Evolutionary conservation across 768 basidiomycete genomes (phyloP).

Genomic region (Rhodotorula sphaerocarpa): DNA sequence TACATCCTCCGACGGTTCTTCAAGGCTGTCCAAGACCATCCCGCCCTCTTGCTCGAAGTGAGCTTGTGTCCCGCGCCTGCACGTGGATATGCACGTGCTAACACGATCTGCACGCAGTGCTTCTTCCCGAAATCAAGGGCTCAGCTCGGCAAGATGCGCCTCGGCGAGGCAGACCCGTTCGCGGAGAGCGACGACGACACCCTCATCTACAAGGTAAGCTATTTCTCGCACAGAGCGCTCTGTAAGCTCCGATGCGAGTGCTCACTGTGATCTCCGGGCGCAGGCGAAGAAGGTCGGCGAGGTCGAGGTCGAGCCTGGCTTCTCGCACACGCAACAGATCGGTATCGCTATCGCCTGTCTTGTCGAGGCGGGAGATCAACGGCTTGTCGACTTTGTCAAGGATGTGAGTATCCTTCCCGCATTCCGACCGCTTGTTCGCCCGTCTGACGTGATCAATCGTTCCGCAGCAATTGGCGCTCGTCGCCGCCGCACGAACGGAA

Average conservation of each 20-base stretch:
- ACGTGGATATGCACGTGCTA: no score
- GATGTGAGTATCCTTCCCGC: constrained; percentile 52
- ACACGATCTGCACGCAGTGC: no score
- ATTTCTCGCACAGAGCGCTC: no score
- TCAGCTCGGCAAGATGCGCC: constrained; percentile 63
- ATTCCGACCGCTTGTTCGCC: background rate
- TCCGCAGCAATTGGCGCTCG: constrained; percentile 38
- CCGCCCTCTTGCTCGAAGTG: constrained; percentile 84
- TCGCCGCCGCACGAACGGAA: constrained; percentile 43
- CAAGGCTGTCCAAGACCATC: constrained; percentile 73
- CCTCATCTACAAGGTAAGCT: constrained; percentile 10
- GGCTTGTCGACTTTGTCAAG: constrained; percentile 69
- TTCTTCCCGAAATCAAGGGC: constrained; percentile 85
- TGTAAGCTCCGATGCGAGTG: no score
- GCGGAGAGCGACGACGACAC: constrained; percentile 37
- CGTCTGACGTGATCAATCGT: background rate
- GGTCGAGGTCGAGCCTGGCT: constrained; percentile 73
- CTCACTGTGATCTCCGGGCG: no score
- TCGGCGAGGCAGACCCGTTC: constrained; percentile 26
- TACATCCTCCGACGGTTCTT: constrained; percentile 88
- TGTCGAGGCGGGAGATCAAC: constrained; percentile 56
- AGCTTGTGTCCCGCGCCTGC: no score
- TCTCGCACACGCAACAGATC: constrained; percentile 80
- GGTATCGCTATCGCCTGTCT: constrained; percentile 73
- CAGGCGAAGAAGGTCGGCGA: constrained; percentile 48